phyloP scores from a whole-genome alignment of 2,329 filamentous ascomycete genomes.

The Apiospora marii region DNA sequence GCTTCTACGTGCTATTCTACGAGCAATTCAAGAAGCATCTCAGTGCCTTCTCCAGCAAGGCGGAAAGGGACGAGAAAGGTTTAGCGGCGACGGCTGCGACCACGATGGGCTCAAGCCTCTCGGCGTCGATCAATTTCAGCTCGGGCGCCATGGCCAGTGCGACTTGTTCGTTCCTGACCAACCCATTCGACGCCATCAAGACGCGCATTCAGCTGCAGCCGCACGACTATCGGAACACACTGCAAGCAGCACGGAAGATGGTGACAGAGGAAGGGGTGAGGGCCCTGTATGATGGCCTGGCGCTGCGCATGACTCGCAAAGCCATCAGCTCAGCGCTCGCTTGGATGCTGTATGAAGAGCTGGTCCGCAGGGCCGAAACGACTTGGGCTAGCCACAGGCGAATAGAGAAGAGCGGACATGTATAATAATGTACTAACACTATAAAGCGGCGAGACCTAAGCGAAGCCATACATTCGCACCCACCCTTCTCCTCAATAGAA shows the following conservation, averaged over 20 bases:
- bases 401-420: slow-evolving; percentile 32
- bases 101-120: slow-evolving; percentile 50
- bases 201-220: slow-evolving; percentile 94
- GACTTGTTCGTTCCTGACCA: slow-evolving; percentile 86
- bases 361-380: slow-evolving; percentile 74
- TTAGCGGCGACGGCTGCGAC: background rate
- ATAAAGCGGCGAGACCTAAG: slow-evolving; percentile 8
- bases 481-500: background rate
- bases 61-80: slow-evolving; percentile 18
- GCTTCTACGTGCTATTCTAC: slow-evolving; percentile 93
- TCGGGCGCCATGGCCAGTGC: slow-evolving; percentile 84
- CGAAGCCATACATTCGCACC: slow-evolving; percentile 1
- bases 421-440: slow-evolving; percentile 33
- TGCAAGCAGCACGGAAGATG: slow-evolving; percentile 80
- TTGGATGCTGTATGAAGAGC: slow-evolving; percentile 96
- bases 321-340: slow-evolving; percentile 93
- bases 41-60: slow-evolving; percentile 42
- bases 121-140: slow-evolving; percentile 81
- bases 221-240: slow-evolving; percentile 80
- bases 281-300: slow-evolving; percentile 86
- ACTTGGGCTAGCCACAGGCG: slow-evolving; percentile 37
- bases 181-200: slow-evolving; percentile 97
- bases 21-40: slow-evolving; percentile 80
- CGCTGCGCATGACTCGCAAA: slow-evolving; percentile 87
- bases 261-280: slow-evolving; percentile 80